A percentile compares a stretch with the other conserved stretches of the same genome.
Evolutionary conservation across 1,139 yeast genomes (phyloP).

Genomic region (Komagataea norvegica): DNA sequence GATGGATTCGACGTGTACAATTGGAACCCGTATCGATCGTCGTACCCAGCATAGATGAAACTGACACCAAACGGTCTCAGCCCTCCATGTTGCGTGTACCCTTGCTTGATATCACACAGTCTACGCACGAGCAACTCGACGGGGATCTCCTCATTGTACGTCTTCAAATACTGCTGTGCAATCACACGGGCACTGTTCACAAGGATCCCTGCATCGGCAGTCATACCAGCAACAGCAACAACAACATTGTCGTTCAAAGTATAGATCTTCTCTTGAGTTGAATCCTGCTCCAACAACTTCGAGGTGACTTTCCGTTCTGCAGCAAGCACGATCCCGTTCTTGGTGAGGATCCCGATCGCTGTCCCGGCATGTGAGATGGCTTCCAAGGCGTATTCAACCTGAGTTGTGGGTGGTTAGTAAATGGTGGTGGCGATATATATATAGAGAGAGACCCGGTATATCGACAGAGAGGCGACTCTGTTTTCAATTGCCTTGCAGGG

Average conservation of each 20-base stretch:
- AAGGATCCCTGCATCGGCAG: slow-evolving; percentile 92
- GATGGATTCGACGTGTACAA: slow-evolving; percentile 94
- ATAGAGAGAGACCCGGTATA: too few relatives aligned
- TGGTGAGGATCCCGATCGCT: slow-evolving; percentile 88
- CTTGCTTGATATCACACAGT: slow-evolving; percentile 92
- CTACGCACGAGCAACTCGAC: slow-evolving; percentile 85
- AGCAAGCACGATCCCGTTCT: slow-evolving; percentile 92
- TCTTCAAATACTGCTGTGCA: slow-evolving; percentile 81
- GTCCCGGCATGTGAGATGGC: slow-evolving; percentile 98
- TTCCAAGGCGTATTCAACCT: slow-evolving; percentile 94
- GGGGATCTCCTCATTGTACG: slow-evolving; percentile 88
- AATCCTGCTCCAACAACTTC: slow-evolving; percentile 88
- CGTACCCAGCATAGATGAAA: slow-evolving; percentile 93
- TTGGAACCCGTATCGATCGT: slow-evolving; percentile 85
- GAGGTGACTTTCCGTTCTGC: slow-evolving; percentile 95
- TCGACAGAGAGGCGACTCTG: too few relatives aligned
- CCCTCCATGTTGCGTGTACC: slow-evolving; percentile 98
- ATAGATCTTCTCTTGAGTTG: slow-evolving; percentile 89
- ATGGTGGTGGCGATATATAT: slow-evolving; percentile 3
- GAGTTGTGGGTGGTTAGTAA: slow-evolving; percentile 6
- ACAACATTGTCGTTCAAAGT: slow-evolving; percentile 76
- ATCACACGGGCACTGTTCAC: slow-evolving; percentile 81
- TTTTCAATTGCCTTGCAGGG: background rate
- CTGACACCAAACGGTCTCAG: slow-evolving; percentile 97
- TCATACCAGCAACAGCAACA: slow-evolving; percentile 97